Base-by-base conservation (phyloP, 768 basidiomycete species). In the Auricularia cornea region DNA sequence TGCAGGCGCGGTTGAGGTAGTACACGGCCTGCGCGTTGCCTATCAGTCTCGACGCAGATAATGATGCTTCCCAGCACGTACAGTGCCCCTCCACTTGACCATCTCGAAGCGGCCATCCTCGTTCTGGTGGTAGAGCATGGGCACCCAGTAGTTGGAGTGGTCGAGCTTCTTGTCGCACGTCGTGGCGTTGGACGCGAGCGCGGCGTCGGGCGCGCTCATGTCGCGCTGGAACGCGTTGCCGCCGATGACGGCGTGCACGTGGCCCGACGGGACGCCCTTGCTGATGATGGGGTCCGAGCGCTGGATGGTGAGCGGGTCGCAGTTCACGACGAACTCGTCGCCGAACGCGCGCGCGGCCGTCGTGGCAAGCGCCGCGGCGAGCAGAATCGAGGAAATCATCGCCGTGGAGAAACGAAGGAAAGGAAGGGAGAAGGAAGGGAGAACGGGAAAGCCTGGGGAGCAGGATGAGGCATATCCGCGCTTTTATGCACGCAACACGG, bases 271-370 rank as follows among this genome's bases (percentile, higher is more conserved):
- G 1, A 4, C 61, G 14, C 69, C 68, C 11, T 69, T 67, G 54
- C 62, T 65, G 68, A 74, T 68, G 65, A 74, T 71, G 2, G 73
- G 72, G 60, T 74, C 73, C 48, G 71, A 63, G n/a, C 72, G 60
- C 20, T 57, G 54, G 2, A 30, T 57, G 14, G 54, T 57, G 28
- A 57, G 30, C 28, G 54, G 54, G 28, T 16, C 54, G 26, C 54
- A 57, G 54, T 57, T 57, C 28, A 57, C 54, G 54, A 57, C 54
- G 54, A 57, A 57, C 4, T 10, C 54, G 28, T 57, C 54, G 30
- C 54, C 54, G 28, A 16, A 16, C 11, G 54, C 54, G 28, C 11
- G 28, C 54, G 30, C 54, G 54, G 28, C n/a, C 16, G 29, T 6
- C 18, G 28, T n/a, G n/a, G n/a, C n/a, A n/a, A n/a, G n/a, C n/a